Evolutionary conservation across 192 early-diverging fungal genomes (phyloP), one percentile per base, ranked within the genome.

Genomic region (Gonapodya prolifera): DNA sequence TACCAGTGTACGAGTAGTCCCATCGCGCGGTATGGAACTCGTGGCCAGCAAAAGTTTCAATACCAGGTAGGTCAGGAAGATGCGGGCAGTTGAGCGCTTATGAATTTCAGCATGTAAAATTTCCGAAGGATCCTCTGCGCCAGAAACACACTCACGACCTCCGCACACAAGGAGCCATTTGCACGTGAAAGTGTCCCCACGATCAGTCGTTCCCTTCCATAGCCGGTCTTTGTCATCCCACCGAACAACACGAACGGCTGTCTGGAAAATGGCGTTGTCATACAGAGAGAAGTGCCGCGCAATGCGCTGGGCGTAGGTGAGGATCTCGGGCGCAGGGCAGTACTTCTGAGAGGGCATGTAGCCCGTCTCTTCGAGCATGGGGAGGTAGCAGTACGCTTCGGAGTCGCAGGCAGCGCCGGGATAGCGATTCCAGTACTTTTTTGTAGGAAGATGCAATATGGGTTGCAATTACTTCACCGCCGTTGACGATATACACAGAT

Each of bases 351-450:
- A 30, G 8, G 71, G 71, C 71, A 73, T 73, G 71, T 73, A 73
- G 16, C 71, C 71, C 18, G 71, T 73, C 32, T 73, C 71, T 32
- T 73, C 71, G 8, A 73, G 71, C 18, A 73, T 16, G 16, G 71
- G 71, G 71, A 73, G 71, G 31, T 73, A 73, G 71, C 71, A 73
- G 32, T 73, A 73, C 28, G 71, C 71, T 32, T 73, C 71, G 28
- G 71, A 73, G 71, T 73, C 71, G 31, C 71, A 73, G 16, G 71
- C 71, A 13, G 71, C 71, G 29, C 71, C 71, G 71, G 71, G 71
- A 29, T 73, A 73, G 2, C 71, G 16, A 29, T 73, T 73, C 71
- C 71, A 73, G 32, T 73, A 73, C n/a, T n/a, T n/a, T n/a, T n/a
- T n/a, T n/a, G n/a, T n/a, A n/a, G n/a, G n/a, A n/a, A n/a, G n/a